Percentiles rank a stretch among this genome's conserved stretches.
phyloP scores from a whole-genome alignment of 768 basidiomycete species.

The Omphalotus guepiniiformis region DNA sequence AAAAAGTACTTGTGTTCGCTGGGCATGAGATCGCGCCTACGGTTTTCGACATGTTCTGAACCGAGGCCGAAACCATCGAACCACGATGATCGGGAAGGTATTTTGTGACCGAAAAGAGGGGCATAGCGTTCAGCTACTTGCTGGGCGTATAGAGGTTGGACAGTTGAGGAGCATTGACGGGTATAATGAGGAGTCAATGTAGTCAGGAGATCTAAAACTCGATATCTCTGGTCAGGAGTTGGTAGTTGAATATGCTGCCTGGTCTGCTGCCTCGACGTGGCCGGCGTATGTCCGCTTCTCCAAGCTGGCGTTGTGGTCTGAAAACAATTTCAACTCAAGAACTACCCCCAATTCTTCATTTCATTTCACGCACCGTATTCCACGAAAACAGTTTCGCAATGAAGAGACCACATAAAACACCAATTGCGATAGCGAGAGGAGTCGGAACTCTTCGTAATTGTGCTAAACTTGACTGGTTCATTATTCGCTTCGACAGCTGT shows the following conservation, averaged over 20 bases:
- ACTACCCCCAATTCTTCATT: too few species aligned
- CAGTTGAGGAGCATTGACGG: conserved; percentile 80
- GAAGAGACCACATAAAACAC: conserved; percentile 57
- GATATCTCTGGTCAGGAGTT: conserved; percentile 75
- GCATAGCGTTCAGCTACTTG: conserved; percentile 86
- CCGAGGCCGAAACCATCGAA: conserved; percentile 47
- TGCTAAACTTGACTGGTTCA: conserved; percentile 9
- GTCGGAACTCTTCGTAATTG: conserved; percentile 48
- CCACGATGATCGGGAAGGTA: conserved; percentile 58
- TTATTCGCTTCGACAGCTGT: too few species aligned
- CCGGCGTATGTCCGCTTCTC: conserved; percentile 50
- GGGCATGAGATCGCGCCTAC: conserved; percentile 34
- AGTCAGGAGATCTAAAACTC: conserved; percentile 83
- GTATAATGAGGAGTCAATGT: conserved; percentile 91
- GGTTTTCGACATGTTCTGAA: conserved; percentile 33
- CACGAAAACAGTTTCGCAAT: conserved; percentile 50
- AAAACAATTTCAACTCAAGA: conserved; percentile 4
- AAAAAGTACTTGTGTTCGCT: conserved; percentile 97
- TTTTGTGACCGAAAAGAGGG: conserved; percentile 74
- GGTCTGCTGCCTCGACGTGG: conserved; percentile 47
- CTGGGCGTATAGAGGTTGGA: conserved; percentile 80
- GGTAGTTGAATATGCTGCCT: conserved; percentile 70
- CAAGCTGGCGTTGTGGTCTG: conserved; percentile 42
- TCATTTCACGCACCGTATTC: conserved; percentile 27
- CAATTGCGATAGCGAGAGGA: conserved; percentile 53